phyloP scores from a whole-genome alignment of 495 filamentous ascomycete genomes.

The Xylaria grammica region DNA sequence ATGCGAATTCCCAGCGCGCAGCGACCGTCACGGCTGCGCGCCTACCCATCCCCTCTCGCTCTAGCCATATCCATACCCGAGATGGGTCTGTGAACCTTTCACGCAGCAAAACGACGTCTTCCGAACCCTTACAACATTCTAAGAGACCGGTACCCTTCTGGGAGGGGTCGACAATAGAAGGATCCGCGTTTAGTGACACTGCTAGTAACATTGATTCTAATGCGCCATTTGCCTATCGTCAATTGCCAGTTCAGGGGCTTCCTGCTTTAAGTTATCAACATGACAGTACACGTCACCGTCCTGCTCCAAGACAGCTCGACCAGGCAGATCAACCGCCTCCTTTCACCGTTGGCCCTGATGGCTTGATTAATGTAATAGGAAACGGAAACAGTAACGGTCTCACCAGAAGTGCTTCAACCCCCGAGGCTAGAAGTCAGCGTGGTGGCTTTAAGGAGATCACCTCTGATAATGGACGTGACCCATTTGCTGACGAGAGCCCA shows the following conservation, averaged over 20 bases:
- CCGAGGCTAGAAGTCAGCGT: constrained; percentile 36
- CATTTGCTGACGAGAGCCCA: constrained; percentile 33
- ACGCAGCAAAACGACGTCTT: constrained; percentile 28
- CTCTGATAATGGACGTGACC: constrained; percentile 31
- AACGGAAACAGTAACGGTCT: constrained; percentile 24
- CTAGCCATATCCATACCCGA: constrained; percentile 28
- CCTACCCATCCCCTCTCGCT: constrained; percentile 30
- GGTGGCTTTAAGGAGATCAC: constrained; percentile 27
- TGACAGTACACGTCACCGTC: constrained; percentile 31
- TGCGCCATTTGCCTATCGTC: constrained; percentile 31
- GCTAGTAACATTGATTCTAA: constrained; percentile 38
- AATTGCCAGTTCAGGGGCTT: constrained; percentile 25
- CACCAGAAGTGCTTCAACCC: constrained; percentile 40
- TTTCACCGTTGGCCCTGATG: constrained; percentile 36
- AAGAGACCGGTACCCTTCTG: constrained; percentile 34
- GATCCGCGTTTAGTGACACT: constrained; percentile 40
- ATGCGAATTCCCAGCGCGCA: constrained; percentile 35
- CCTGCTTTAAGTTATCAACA: constrained; percentile 21
- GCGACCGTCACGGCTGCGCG: constrained; percentile 27
- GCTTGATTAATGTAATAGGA: constrained; percentile 36
- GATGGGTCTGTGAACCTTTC: constrained; percentile 30
- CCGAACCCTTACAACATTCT: constrained; percentile 33
- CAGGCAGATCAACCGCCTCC: constrained; percentile 28
- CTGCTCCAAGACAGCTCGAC: constrained; percentile 23
- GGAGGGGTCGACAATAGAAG: constrained; percentile 39